Base-by-base conservation (phyloP, 441 rosid genomes). In the Aleurites moluccanus region DNA sequence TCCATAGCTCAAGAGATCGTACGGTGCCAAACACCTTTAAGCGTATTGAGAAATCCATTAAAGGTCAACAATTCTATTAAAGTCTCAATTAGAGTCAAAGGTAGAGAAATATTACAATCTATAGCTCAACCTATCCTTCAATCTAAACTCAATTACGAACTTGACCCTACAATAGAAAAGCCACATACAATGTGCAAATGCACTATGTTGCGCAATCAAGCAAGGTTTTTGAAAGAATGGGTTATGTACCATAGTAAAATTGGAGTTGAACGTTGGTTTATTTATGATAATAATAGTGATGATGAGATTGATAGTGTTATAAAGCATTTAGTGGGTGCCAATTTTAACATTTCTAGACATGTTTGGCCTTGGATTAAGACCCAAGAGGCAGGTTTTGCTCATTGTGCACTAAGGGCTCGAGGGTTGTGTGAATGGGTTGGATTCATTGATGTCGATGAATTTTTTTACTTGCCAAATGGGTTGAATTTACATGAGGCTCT, bases 281-380 rank as follows among this genome's bases (percentile, higher is more conserved):
- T 94, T 30, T 94, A 94, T 50, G 95, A 94, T 30, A 94, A 94
- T 83, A 94, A 90, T 55, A 94, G 97, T 16, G 88, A 89, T 0
- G 97, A 94, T 63, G 87, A 88, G 0, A 80, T 83, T 2, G 77
- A 79, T 6, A 75, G 69, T 0, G 87, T 83, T 0, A 72, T 92
- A 35, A 78, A 80, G 14, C 80, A 81, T 2, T 79, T 94, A 13
- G 45, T 57, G 0, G 40, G 35, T 0, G 77, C 72, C 0, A 80
- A 82, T n/a, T 86, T 78, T 75, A 89, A 87, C 73, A 80, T 92
- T 63, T 77, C 92, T 0, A 71, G 91, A 30, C 95, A 91, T 59
- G 25, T 83, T 0, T 91, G 98, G 98, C 98, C 98, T 7, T 94
- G 98, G 98, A 79, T 89, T 44, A 94, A 92, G 85, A 84, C 96